Evolutionary conservation across 257 asterid genomes (phyloP).

Genomic region (Solanum virginianum): DNA sequence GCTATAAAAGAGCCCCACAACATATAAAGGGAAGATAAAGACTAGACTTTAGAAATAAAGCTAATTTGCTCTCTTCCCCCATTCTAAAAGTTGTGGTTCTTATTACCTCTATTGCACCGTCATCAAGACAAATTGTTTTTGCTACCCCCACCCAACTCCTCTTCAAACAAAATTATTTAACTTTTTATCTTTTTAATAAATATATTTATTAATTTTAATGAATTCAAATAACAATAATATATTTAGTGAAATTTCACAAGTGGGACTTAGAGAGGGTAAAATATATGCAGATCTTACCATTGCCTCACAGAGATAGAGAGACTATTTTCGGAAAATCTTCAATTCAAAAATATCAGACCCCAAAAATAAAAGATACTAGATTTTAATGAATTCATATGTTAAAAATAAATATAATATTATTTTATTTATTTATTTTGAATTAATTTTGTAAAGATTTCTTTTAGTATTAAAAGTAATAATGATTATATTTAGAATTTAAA

Average conservation of each 20-base stretch:
- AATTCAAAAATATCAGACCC: too few species aligned
- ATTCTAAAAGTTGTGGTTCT: not conserved
- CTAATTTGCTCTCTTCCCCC: not conserved
- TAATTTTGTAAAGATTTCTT: not conserved
- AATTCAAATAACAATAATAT: too few species aligned
- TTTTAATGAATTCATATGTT: too few species aligned
- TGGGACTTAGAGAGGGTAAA: rapidly evolving
- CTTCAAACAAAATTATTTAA: not conserved
- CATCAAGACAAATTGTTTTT: not conserved
- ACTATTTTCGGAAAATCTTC: too few species aligned
- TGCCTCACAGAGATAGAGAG: too few species aligned
- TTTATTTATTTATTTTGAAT: not conserved
- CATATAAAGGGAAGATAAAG: not conserved
- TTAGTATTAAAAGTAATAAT: not conserved
- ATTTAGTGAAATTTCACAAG: too few species aligned
- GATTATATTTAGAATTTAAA: not conserved
- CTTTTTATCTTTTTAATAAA: too few species aligned
- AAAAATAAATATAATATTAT: not conserved
- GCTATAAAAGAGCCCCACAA: not conserved
- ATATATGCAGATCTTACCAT: too few species aligned
- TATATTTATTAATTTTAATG: too few species aligned
- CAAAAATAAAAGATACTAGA: too few species aligned
- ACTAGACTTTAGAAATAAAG: not conserved
- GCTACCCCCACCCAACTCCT: not conserved
- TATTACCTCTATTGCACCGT: not conserved